A percentile compares a stretch with the other conserved stretches of the same genome.
phyloP scores from a whole-genome alignment of 2,329 filamentous ascomycete genomes.

The Colletotrichum sp. region DNA sequence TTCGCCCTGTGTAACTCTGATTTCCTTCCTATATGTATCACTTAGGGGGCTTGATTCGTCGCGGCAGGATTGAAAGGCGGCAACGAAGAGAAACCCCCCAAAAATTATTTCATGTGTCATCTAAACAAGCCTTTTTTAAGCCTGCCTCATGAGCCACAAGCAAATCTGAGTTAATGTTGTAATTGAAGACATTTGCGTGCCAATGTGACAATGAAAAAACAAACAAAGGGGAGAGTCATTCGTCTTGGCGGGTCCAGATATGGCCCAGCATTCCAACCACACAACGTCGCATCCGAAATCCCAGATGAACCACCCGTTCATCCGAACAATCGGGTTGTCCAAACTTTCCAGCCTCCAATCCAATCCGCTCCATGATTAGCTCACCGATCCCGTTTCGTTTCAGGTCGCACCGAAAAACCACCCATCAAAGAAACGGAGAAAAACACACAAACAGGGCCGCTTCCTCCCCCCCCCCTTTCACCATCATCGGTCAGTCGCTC shows the following conservation, averaged over 20 bases:
- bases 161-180: not conserved
- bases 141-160: not conserved
- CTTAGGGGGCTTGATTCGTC: not conserved
- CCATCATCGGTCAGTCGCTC: too few relatives aligned
- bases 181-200: not conserved
- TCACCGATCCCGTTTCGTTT: not conserved
- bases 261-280: not conserved
- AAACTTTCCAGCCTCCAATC: not conserved
- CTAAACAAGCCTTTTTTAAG: not conserved
- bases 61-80: not conserved
- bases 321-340: not conserved
- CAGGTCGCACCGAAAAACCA: not conserved
- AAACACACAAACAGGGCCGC: not conserved
- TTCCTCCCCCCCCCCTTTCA: not conserved
- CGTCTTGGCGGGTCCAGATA: not conserved
- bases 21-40: not conserved
- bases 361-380: not conserved
- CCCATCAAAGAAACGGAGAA: not conserved
- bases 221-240: not conserved
- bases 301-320: not conserved
- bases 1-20: not conserved
- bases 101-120: constrained; percentile 1
- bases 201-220: not conserved
- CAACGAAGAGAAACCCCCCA: not conserved
- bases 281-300: not conserved